These are phyloP conservation scores for Didymella sp. DNA, from an alignment of 2,329 filamentous ascomycete species.

Conservation along the genomic window DNA sequence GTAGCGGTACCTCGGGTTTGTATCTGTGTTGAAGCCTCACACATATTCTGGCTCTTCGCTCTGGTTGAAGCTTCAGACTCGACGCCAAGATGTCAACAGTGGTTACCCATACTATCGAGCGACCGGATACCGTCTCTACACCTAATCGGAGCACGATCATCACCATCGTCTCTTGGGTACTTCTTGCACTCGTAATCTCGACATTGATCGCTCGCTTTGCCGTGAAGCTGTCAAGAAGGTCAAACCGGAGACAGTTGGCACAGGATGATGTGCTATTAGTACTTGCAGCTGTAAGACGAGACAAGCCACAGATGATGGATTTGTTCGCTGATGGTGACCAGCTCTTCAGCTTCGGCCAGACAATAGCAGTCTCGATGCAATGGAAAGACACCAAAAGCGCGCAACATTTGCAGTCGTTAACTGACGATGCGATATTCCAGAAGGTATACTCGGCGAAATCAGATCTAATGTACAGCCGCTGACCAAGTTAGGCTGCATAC, in stretches of 20 bases:
- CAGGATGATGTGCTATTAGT: conserved; percentile 37
- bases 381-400: conserved; percentile 32
- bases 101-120: conserved; percentile 16
- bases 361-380: conserved; percentile 35
- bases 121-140: conserved; percentile 20
- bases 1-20: neutral
- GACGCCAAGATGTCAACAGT: conserved; percentile 15
- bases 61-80: neutral
- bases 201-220: conserved; percentile 33
- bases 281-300: conserved; percentile 31
- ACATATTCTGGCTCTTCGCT: neutral
- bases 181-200: conserved; percentile 32
- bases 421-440: conserved; percentile 25
- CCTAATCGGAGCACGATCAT: conserved; percentile 27
- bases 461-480: neutral
- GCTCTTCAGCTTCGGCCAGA: conserved; percentile 42
- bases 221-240: conserved; percentile 34
- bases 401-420: conserved; percentile 8
- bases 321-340: neutral
- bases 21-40: neutral
- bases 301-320: neutral
- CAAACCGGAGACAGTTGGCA: conserved; percentile 21
- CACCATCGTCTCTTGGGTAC: conserved; percentile 38
- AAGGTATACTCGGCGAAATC: conserved; percentile 23
- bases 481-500: conserved; percentile 34